Evolutionary conservation across 2,329 filamentous ascomycete genomes (phyloP).

Genomic region (Sclerotinia sclerotiorum): DNA sequence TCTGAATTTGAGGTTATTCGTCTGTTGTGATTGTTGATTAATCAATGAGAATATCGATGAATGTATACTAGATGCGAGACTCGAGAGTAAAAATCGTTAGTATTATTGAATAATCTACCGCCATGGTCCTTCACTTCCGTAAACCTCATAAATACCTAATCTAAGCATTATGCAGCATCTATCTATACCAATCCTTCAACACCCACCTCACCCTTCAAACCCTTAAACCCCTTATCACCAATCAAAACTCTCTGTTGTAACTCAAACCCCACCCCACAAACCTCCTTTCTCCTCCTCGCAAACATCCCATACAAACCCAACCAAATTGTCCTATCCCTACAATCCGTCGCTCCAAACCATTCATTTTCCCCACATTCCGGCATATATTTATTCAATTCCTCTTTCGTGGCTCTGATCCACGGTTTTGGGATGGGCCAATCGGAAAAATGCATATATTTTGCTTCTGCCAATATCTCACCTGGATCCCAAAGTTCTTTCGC

Average conservation of each 20-base stretch:
- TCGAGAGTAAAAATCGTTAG: neutral
- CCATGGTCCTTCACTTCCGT: neutral
- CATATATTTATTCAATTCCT: conserved; percentile 38
- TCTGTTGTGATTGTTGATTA: neutral
- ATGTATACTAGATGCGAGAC: neutral
- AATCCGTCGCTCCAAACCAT: conserved; percentile 38
- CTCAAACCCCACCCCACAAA: conserved; percentile 38
- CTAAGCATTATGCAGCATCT: neutral
- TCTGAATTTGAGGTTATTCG: neutral
- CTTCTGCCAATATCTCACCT: conserved; percentile 49
- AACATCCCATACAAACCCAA: conserved; percentile 35
- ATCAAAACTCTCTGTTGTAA: conserved; percentile 22
- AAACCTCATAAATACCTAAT: neutral
- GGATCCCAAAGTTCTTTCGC: conserved; percentile 54
- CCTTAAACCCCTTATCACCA: neutral
- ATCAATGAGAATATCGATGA: neutral
- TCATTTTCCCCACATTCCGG: conserved; percentile 34
- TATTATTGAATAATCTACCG: too few relatives aligned
- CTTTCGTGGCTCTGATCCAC: conserved; percentile 44
- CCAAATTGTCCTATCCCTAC: conserved; percentile 36
- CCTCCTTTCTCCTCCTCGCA: conserved; percentile 31
- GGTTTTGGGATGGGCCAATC: conserved; percentile 63
- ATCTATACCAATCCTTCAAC: neutral
- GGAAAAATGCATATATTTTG: conserved; percentile 60
- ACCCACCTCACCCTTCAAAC: neutral